phyloP scores from a whole-genome alignment of 2,329 filamentous ascomycete genomes.

The Cladosporium sp. region DNA sequence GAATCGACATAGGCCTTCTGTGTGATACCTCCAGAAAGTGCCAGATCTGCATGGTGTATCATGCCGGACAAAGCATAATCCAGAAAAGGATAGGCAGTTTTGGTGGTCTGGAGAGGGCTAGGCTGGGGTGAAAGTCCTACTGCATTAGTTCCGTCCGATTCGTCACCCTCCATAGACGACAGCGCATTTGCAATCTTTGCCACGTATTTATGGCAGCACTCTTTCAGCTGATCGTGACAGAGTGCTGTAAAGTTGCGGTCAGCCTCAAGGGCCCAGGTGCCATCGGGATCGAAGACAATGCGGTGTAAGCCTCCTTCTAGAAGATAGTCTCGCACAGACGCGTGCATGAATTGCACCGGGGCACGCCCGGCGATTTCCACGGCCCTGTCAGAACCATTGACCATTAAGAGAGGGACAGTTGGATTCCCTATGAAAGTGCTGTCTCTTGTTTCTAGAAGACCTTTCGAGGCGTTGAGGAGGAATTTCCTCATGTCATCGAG shows the following conservation, averaged over 20 bases:
- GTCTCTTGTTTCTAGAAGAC: conserved; percentile 47
- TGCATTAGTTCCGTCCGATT: background rate
- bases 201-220: background rate
- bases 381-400: no score
- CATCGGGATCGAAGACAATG: background rate
- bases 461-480: conserved; percentile 46
- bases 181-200: background rate
- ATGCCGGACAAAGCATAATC: background rate
- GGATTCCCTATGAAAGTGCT: no score
- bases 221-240: background rate
- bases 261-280: no score
- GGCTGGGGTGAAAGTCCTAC: no score
- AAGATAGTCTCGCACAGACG: conserved; percentile 48
- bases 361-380: conserved; percentile 7
- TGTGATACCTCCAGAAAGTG: background rate
- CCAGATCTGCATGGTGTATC: background rate
- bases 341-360: conserved; percentile 51
- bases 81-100: background rate
- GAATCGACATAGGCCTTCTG: background rate
- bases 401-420: no score
- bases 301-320: conserved; percentile 31
- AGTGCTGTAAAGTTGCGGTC: background rate
- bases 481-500: conserved; percentile 30
- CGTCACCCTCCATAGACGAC: background rate
- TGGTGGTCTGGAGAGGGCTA: no score